These are phyloP conservation scores for Nitzschia sp. DNA, from an alignment of 108 stramenopile genomes.

Conservation along the genomic window DNA sequence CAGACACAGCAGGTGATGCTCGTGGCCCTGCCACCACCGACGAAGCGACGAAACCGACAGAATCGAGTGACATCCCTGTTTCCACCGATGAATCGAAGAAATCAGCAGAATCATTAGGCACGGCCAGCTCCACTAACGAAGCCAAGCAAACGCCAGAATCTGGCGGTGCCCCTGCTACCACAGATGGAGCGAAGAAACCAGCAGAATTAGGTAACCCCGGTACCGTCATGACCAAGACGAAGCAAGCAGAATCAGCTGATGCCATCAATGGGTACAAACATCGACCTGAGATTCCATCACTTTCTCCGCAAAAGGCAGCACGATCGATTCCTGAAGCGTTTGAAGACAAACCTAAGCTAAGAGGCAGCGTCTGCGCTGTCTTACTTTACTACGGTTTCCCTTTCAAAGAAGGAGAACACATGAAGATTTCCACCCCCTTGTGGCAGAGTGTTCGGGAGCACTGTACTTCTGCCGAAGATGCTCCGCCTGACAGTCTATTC, in stretches of 20 bases:
- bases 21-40: no score
- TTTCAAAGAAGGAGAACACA: not conserved
- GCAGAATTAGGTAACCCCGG: no score
- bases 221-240: no score
- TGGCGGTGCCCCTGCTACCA: not conserved
- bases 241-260: not conserved
- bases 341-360: constrained; percentile 41
- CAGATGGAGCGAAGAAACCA: no score
- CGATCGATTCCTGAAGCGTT: constrained; percentile 36
- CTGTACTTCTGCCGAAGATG: constrained; percentile 9
- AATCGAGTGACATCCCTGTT: no score
- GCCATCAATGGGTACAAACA: no score
- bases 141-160: not conserved
- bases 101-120: no score
- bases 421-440: not conserved
- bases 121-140: not conserved
- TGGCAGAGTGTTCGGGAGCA: constrained; percentile 27
- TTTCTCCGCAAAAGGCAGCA: not conserved
- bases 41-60: no score
- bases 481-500: constrained; percentile 15
- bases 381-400: constrained; percentile 62
- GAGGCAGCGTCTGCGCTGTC: constrained; percentile 56
- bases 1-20: no score
- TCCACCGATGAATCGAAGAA: no score
- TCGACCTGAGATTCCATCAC: no score